Evolutionary conservation across 2,329 filamentous ascomycete genomes (phyloP).

Genomic region (Blumeria graminis): DNA sequence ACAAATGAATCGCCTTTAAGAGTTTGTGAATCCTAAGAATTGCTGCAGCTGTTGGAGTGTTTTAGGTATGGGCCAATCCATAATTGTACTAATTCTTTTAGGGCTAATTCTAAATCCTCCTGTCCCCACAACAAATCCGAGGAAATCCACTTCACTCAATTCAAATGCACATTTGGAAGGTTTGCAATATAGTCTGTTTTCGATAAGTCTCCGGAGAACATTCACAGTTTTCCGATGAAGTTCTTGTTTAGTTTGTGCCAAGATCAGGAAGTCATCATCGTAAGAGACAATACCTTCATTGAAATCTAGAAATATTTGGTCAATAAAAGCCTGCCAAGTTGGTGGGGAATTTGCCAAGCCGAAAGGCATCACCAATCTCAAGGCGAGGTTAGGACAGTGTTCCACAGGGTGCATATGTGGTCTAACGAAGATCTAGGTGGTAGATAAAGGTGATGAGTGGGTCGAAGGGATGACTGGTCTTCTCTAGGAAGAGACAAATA

Average conservation of each 20-base stretch:
- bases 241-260: background rate
- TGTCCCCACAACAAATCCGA: background rate
- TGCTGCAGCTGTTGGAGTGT: background rate
- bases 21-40: slow-evolving; percentile 1
- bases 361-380: background rate
- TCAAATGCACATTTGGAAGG: slow-evolving; percentile 1
- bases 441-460: no score
- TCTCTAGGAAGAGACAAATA: no score
- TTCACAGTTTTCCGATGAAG: background rate
- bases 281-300: background rate
- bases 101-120: background rate
- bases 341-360: background rate
- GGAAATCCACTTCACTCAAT: background rate
- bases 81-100: background rate
- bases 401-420: no score
- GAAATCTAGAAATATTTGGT: background rate
- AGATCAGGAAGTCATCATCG: background rate
- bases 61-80: background rate
- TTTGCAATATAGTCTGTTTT: slow-evolving; percentile 1
- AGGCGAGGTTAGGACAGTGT: no score
- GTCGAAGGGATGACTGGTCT: no score
- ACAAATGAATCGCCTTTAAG: background rate
- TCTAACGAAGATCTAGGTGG: no score
- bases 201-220: background rate
- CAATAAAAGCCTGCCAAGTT: background rate